A percentile compares a stretch with the other conserved stretches of the same genome.
Evolutionary conservation across 495 filamentous ascomycete genomes (phyloP).

Genomic region (Xylaria telfairii): DNA sequence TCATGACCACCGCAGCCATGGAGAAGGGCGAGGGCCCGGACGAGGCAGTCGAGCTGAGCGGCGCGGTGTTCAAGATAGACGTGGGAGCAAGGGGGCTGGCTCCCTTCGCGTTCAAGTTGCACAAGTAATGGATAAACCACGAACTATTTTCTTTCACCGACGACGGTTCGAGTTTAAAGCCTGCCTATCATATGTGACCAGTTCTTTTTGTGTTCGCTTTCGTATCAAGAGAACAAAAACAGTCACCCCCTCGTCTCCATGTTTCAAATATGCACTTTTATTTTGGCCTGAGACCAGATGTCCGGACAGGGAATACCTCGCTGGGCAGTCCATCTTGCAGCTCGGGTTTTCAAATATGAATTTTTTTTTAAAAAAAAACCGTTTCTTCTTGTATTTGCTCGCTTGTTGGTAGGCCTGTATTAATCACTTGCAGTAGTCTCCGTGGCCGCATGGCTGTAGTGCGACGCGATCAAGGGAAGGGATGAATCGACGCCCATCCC

Average conservation of each 20-base stretch:
- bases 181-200: slow-evolving; percentile 17
- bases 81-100: slow-evolving; percentile 67
- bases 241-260: not conserved
- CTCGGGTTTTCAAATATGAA: slow-evolving; percentile 74
- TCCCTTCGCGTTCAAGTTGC: slow-evolving; percentile 62
- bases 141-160: not conserved
- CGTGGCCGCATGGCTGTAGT: not conserved
- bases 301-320: slow-evolving; percentile 70
- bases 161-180: not conserved
- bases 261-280: not conserved
- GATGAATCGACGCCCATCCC: slow-evolving; percentile 12
- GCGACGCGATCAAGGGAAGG: not conserved
- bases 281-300: slow-evolving; percentile 66
- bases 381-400: slow-evolving; percentile 60
- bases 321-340: slow-evolving; percentile 76
- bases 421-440: not conserved
- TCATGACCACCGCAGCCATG: slow-evolving; percentile 72
- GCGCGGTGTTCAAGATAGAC: slow-evolving; percentile 70
- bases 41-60: slow-evolving; percentile 66
- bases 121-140: slow-evolving; percentile 11
- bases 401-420: not conserved
- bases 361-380: no score
- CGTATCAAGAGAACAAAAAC: not conserved
- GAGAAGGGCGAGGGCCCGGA: slow-evolving; percentile 62
- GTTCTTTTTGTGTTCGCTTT: not conserved